Conservation (phyloP, 192 early-diverging fungal species). For the Rhizophagus sp. region DNA sequence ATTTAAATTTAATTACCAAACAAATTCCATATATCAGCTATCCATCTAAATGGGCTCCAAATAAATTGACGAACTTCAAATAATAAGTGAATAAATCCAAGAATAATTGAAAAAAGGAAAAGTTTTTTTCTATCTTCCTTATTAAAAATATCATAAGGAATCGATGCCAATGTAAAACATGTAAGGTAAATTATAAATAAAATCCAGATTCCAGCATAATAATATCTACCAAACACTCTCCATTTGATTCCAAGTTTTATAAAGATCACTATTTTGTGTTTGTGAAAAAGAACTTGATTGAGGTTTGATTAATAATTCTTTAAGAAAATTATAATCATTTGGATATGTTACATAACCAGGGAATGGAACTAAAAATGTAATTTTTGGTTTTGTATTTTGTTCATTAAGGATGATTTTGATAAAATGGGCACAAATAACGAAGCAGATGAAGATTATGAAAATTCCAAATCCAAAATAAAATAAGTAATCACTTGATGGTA, state of each 20-base stretch:
- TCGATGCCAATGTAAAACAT: background rate
- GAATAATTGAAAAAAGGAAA: background rate
- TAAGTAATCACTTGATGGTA: too few relatives aligned
- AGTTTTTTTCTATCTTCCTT: too few relatives aligned
- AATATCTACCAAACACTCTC: background rate
- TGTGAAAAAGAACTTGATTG: background rate
- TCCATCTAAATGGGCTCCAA: background rate
- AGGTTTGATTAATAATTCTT: background rate
- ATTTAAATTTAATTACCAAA: background rate
- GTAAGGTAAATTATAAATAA: background rate
- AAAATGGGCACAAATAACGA: too few relatives aligned
- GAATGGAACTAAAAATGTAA: too few relatives aligned
- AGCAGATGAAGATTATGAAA: too few relatives aligned
- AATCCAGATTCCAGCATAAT: background rate
- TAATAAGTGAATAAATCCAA: background rate
- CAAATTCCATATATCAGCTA: background rate
- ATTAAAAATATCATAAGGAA: too few relatives aligned
- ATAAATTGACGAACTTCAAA: slow-evolving; percentile 20
- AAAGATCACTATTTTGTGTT: background rate
- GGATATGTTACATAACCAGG: background rate
- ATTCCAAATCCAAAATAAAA: too few relatives aligned
- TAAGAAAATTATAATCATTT: background rate
- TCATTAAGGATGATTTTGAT: too few relatives aligned
- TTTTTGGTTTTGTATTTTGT: too few relatives aligned
- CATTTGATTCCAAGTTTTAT: slow-evolving; percentile 25